Base-by-base conservation (phyloP, 1,284 basidiomycete species). In the Ceratobasidium papillatum region DNA sequence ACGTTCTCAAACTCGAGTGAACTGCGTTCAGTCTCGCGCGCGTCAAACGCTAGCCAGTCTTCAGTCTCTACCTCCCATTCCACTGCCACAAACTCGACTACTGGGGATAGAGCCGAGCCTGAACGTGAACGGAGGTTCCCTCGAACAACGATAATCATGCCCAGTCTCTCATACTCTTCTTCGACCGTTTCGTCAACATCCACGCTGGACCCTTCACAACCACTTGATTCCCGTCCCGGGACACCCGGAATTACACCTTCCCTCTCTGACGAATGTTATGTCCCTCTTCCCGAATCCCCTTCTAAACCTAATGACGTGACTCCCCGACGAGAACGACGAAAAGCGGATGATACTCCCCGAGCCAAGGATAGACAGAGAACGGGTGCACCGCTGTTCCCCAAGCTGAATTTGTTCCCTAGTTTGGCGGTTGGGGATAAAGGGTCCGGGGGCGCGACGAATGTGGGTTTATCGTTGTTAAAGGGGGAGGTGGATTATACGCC, bases 121-220 rank as follows among this genome's bases (percentile, higher is more conserved):
- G 19, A 68, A 34, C 34, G 66, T 17, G n/a, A n/a, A n/a, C n/a
- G 38, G 38, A 36, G 43, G n/a, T 73, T 73, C 58, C 69, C 69
- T n/a, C 43, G 69, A 32, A 32, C 43, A 30, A 14, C 56, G 9
- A 51, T 63, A 59, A 59, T 73, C 14, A 54, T 63, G 49, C 71
- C 71, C 1, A 63, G 59, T 22, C 38, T 73, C 9, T 63, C 71
- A 38, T 73, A 73, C 30, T 63, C 59, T 22, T 73, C 71, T 11
- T 73, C 71, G 19, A 73, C 71, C 14, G 59, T 73, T 38, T 73
- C 71, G 8, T 73, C 71, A 12, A 43, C 71, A 51, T 73, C 71
- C 12, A 63, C 71, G 41, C n/a, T 43, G 3, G 45, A 56, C 65
- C n/a, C 45, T 34, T 66, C 52, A 56, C 54, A 38, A 19, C 71